These are phyloP conservation scores for Ustulina deusta DNA, from an alignment of 2,329 filamentous ascomycete genomes.

Conservation along the genomic window DNA sequence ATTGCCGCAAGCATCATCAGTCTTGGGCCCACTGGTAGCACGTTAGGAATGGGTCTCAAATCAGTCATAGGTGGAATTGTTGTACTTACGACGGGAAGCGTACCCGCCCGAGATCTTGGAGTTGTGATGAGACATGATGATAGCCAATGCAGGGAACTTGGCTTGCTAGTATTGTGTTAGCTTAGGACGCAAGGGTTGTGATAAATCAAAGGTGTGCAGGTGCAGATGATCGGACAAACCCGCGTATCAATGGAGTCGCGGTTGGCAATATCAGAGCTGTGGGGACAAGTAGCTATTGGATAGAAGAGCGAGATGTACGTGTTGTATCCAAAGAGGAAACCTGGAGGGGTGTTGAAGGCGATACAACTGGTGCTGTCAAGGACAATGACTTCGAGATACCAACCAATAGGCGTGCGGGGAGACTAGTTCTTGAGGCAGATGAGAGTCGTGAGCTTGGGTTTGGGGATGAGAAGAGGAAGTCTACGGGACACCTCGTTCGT, in stretches of 20 bases:
- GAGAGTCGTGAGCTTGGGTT: neutral
- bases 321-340: neutral
- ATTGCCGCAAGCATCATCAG: neutral
- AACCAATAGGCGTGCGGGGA: neutral
- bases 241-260: neutral
- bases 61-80: neutral
- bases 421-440: no score
- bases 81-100: conserved; percentile 14
- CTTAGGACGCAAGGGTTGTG: neutral
- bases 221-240: neutral
- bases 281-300: neutral
- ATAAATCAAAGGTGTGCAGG: neutral
- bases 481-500: neutral
- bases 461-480: no score
- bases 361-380: neutral
- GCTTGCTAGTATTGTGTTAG: conserved; percentile 3
- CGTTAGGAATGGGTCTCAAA: conserved; percentile 3
- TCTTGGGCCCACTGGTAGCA: conserved; percentile 4
- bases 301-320: neutral
- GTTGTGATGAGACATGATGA: conserved; percentile 9
- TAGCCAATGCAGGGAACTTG: neutral
- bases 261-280: neutral
- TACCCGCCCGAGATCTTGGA: neutral
- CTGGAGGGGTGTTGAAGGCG: neutral
- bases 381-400: neutral